Evolutionary conservation across 495 filamentous ascomycete genomes (phyloP).

Genomic region (Penicillium desertorum): DNA sequence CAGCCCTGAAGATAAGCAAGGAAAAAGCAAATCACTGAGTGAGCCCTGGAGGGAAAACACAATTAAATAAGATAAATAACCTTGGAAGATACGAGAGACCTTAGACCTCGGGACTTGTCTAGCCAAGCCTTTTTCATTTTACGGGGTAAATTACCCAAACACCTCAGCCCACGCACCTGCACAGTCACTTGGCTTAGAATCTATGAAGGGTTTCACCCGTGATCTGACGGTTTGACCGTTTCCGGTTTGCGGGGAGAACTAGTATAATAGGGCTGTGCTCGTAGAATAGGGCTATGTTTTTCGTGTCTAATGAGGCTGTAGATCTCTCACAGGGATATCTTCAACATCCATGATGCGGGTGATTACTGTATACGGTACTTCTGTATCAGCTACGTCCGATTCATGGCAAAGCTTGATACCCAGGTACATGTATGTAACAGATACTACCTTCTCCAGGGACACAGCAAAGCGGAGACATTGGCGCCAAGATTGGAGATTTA

Average conservation of each 20-base stretch:
- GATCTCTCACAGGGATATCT: background rate
- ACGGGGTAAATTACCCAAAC: conserved; percentile 3
- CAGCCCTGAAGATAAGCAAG: conserved; percentile 1
- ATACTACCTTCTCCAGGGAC: background rate
- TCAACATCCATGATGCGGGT: no score
- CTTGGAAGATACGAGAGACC: background rate
- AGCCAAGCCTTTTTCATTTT: conserved; percentile 3
- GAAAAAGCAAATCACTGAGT: background rate
- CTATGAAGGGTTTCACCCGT: background rate
- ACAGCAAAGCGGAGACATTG: conserved; percentile 4
- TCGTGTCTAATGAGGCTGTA: background rate
- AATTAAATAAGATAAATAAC: conserved; percentile 2
- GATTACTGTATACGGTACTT: background rate
- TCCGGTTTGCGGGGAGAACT: background rate
- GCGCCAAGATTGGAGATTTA: conserved; percentile 4
- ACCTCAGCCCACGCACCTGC: background rate
- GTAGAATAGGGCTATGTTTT: no score
- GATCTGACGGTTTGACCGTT: background rate
- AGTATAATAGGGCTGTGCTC: background rate
- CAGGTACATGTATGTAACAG: no score
- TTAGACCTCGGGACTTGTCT: background rate
- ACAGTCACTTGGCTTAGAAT: background rate
- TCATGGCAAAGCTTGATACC: conserved; percentile 1
- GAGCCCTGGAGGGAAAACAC: background rate
- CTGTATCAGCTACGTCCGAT: background rate